Conservation (phyloP, 2,329 filamentous ascomycete species). For the Alternaria sp. region DNA sequence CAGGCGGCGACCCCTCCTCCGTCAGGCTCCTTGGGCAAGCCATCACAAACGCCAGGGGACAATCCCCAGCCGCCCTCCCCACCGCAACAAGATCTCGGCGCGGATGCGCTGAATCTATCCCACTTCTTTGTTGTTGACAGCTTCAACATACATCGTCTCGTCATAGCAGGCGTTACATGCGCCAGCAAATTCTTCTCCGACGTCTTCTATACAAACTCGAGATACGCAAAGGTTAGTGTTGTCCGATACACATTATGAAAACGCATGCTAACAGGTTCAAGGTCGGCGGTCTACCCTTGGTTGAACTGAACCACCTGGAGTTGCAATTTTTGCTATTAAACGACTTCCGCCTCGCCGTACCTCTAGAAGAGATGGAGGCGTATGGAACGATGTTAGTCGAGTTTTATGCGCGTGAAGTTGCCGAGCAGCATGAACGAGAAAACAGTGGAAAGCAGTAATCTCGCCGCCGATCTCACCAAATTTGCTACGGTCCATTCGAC, state of each 20-base stretch:
- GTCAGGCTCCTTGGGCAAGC: constrained; percentile 56
- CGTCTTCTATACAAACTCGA: constrained; percentile 98
- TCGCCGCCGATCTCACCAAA: not conserved
- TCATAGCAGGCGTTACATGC: constrained; percentile 96
- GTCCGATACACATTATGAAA: not conserved
- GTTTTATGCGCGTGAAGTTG: constrained; percentile 92
- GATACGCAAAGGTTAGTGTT: constrained; percentile 89
- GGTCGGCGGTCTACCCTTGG: constrained; percentile 91
- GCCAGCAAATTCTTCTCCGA: constrained; percentile 99
- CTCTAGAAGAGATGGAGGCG: constrained; percentile 93
- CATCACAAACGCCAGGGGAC: constrained; percentile 37
- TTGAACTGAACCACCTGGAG: constrained; percentile 94
- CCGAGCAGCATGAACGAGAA: constrained; percentile 63
- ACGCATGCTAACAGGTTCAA: constrained; percentile 50
- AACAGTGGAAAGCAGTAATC: constrained; percentile 21
- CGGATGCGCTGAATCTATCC: constrained; percentile 61
- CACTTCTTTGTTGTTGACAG: constrained; percentile 95
- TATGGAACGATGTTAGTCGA: constrained; percentile 99
- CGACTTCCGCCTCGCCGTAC: constrained; percentile 91
- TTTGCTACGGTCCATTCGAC: not conserved
- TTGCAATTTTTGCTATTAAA: constrained; percentile 95
- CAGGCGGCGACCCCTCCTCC: constrained; percentile 58
- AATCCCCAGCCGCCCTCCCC: constrained; percentile 46
- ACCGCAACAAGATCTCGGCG: constrained; percentile 48
- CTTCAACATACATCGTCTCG: constrained; percentile 96